Evolutionary conservation across 1,139 yeast species (phyloP), one percentile per base, ranked within the genome.

Genomic region (Scheffersomyces quercinus): DNA sequence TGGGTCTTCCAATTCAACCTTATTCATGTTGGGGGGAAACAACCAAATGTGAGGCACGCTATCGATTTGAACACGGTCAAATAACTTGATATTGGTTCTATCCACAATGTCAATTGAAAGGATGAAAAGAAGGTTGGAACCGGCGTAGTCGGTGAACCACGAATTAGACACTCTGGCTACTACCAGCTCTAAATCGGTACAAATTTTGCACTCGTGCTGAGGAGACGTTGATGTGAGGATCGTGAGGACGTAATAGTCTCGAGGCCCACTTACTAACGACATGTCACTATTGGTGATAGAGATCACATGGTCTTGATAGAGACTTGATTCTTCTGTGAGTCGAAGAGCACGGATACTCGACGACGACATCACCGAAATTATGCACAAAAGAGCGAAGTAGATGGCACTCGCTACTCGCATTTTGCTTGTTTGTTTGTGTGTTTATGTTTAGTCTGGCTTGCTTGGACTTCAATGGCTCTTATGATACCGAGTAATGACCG

Each of bases 1-100:
- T 10, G 15, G 24, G 10, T 31, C 35, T 2, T 20, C 26, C 26
- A 20, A 20, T 6, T 20, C 26, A 6, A 20, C 26, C 28, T 16
- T 38, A 29, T 37, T 29, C 11, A 26, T 39, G 26, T 51, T 63
- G 3, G 87, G 87, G 2, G 88, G 88, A 44, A 80, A 73, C 3
- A 85, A 65, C 81, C 89, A 81, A 9, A 83, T 52, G 48, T 81
- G 83, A 1, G 95, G 93, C 3, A 84, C 78, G 3, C 79, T 65
- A 4, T 60, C 61, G 43, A 85, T 56, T 3, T 66, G 60, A 40
- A 83, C 54, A 16, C 63, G 60, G 26, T 64, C 59, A 47, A 80
- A 77, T 10, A 72, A 44, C 4, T 48, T 55, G 10, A 68, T 52
- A 39, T 73, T 67, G 8, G 67, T 53, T 29, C 70, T 67, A 33